phyloP scores from a whole-genome alignment of 306 rosid genomes.

The Quercus ilex region DNA sequence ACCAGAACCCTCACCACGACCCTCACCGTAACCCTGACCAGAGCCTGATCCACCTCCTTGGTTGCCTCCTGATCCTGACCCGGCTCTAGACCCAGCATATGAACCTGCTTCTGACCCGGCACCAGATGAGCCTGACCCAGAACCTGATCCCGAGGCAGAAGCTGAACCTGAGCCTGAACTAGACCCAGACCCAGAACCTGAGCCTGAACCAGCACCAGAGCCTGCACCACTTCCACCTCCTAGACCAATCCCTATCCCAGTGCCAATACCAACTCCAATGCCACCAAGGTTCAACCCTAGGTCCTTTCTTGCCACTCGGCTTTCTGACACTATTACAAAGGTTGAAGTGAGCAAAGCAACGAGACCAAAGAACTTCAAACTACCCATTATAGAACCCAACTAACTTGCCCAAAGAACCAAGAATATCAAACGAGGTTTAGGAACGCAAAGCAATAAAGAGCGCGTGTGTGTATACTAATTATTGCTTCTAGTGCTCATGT shows the following conservation, averaged over 20 bases:
- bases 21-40: background rate
- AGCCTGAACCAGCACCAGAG: background rate
- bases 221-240: slow-evolving; percentile 36
- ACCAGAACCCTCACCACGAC: slow-evolving; percentile 35
- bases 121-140: slow-evolving; percentile 17
- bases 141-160: slow-evolving; percentile 20
- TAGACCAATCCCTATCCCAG: slow-evolving; percentile 49
- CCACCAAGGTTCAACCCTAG: slow-evolving; percentile 67
- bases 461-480: background rate
- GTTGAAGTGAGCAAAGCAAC: slow-evolving; percentile 40
- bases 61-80: slow-evolving; percentile 21
- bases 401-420: slow-evolving; percentile 11
- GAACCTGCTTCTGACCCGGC: slow-evolving; percentile 31
- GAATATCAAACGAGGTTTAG: background rate
- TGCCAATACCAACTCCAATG: slow-evolving; percentile 49
- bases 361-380: slow-evolving; percentile 16
- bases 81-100: slow-evolving; percentile 25
- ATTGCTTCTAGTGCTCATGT: background rate
- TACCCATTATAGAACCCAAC: slow-evolving; percentile 5
- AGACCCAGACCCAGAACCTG: background rate
- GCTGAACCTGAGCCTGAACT: background rate
- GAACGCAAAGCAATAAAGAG: background rate
- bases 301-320: slow-evolving; percentile 60
- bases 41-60: background rate
- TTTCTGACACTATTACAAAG: slow-evolving; percentile 24